Evolutionary conservation across 1,284 basidiomycete genomes (phyloP), one percentile per base, ranked within the genome.

Genomic region (Puccinia novopanici): DNA sequence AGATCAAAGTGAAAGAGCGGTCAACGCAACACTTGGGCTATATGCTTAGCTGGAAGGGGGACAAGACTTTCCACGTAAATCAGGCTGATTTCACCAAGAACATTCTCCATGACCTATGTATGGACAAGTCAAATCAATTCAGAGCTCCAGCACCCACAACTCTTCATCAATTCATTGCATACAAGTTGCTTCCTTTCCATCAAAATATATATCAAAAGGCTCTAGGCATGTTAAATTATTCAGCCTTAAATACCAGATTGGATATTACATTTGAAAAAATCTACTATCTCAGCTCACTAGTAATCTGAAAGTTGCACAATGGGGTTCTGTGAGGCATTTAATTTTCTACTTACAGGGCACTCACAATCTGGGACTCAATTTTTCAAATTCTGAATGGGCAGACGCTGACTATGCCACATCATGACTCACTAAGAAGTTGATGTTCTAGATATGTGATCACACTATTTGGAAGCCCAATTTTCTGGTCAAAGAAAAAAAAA

Each of bases 381-480:
- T 42, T 61, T 27, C 13, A 59, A 75, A 13, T 52, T 17, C 13
- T 63, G 74, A 59, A 0, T 65, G 61, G 59, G 74, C 74, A 6
- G 59, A 75, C 59, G 74, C 74, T 1, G 71, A 73, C n/a, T 73
- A 57, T 19, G 71, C n/a, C 8, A 30, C 40, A 15, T 52, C 45
- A 30, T 15, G 22, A 34, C n/a, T 72, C 3, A 54, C 8, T 9
- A 52, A 55, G n/a, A 54, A 54, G 27, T 72, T 52, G 3, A 73
- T n/a, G 12, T 73, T n/a, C 71, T 17, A 52, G 71, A 24, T 73
- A 54, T 40, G 52, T 57, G 9, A 42, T 73, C 37, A 37, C 71
- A 2, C 22, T 73, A 2, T 57, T 40, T 17, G 52, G 71, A 2
- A 73, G 40, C 57, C 52, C 52, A 6, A 45, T 73, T n/a, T 73